Base-by-base conservation (phyloP, 2,329 filamentous ascomycete genomes). In the Epichloe sp. region DNA sequence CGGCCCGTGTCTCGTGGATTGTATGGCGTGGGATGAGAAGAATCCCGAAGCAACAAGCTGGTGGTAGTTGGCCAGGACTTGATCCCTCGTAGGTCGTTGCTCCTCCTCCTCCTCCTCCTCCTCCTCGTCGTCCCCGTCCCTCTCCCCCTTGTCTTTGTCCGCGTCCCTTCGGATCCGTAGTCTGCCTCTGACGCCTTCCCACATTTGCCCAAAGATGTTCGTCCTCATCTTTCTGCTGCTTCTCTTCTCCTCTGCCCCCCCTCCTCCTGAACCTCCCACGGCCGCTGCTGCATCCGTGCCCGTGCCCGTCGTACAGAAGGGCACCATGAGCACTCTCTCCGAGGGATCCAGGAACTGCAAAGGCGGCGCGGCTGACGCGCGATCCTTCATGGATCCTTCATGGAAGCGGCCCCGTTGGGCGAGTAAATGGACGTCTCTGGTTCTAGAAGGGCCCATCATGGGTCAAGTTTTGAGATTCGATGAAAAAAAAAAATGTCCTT, bases 321-420 rank as follows among this genome's bases (percentile, higher is more conserved):
- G 14, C 43, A 50, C 19, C 31, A 26, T 26, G 8, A 8, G 23
- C 15, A 53, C 63, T 36, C 53, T 57, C 56, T 67, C 63, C 15
- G 65, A 63, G 11, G 66, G 63, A 21, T 65, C 80, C 42, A 85
- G 73, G 64, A 86, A 89, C 41, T 80, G 75, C 44, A 77, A 74
- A 0, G 86, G 86, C 31, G 88, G 88, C 53, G 75, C 78, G 53
- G 80, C 76, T 61, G 85, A 90, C 35, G 79, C 73, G 56, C 86
- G 82, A 66, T 94, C 87, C 61, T 83, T 88, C 86, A 95, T 91
- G 60, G 85, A 91, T 41, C 85, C 89, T 68, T 95, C 89, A 38
- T 83, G 60, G 77, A 94, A 73, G 68, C 80, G 63, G 70, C 79
- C 54, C 43, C 48, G 54, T 58, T 65, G 51, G 54, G 55, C 35